A percentile compares a stretch with the other conserved stretches of the same genome.
These are phyloP conservation scores for Fusarium sp. DNA, from an alignment of 2,329 filamentous ascomycete species.

Conservation along the genomic window DNA sequence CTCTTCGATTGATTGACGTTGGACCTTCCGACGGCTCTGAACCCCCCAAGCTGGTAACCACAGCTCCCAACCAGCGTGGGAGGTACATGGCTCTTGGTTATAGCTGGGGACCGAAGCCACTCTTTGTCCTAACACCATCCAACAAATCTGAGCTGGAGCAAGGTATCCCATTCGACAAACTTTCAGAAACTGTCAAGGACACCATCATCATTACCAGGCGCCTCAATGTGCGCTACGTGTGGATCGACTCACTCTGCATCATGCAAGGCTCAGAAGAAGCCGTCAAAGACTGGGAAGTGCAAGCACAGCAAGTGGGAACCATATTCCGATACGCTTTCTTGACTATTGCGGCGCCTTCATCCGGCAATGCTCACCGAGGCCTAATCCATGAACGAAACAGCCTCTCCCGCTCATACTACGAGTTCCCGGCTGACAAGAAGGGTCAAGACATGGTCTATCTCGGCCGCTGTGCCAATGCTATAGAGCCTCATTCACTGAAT, in stretches of 20 bases:
- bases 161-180: not conserved
- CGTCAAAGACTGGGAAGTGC: not conserved
- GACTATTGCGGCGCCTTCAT: not conserved
- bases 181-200: not conserved
- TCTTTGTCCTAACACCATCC: not conserved
- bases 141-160: not conserved
- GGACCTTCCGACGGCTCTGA: not conserved
- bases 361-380: not conserved
- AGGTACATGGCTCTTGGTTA: not conserved
- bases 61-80: not conserved
- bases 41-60: not conserved
- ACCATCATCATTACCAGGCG: not conserved
- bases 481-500: not conserved
- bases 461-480: not conserved
- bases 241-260: constrained; percentile 14
- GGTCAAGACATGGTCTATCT: not conserved
- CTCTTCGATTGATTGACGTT: not conserved
- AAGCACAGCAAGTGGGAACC: not conserved
- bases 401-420: not conserved
- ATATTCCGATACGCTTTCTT: not conserved
- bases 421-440: not conserved
- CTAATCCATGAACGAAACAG: not conserved
- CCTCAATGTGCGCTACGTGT: not conserved
- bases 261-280: constrained; percentile 2
- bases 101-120: not conserved